Base-by-base conservation (phyloP, 352 stramenopile species). In the Phytophthora sp. region DNA sequence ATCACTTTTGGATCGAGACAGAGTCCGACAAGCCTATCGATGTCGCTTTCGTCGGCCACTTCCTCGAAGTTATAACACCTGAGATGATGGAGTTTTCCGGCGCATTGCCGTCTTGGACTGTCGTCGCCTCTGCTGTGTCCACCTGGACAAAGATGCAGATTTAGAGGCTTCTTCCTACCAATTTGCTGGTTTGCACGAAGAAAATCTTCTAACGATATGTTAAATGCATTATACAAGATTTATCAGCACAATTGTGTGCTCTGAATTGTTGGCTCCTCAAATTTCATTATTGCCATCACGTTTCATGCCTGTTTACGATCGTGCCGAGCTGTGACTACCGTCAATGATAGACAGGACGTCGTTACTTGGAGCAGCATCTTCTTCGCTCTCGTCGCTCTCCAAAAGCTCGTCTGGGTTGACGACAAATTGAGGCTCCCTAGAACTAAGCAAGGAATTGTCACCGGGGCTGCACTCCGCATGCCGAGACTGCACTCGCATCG, bases 1-100 rank as follows among this genome's bases (percentile, higher is more conserved):
- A 91, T 47, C 79, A 93, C 53, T 93, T 91, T 58, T 93, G 85
- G 85, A 77, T 93, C 63, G 85, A 93, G 59, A 81, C 79, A 0
- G 76, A 82, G 67, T 73, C 66, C 12, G 71, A 75, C 21, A 55
- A 66, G 0, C 63, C 73, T 6, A 86, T 93, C 42, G 74, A 89
- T 49, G 73, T 86, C 7, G 84, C 75, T 35, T 76, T 89, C 35
- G 81, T 90, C 33, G 85, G 81, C n/a, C 84, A 91, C 60, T 84
- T 79, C 58, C 64, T 93, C n/a, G 73, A 90, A 38, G 66, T 71
- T 9, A 60, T 29, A 13, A 89, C 85, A 7, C 71, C 81, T 0
- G 76, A 80, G 52, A 76, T 91, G 68, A 50, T 71, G 18, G 73
- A 80, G 41, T 76, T 90, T 30, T 50, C 62, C 2, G 51, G 70